Base-by-base conservation (phyloP, 306 rosid species). In the Trichosanthes truncata region DNA sequence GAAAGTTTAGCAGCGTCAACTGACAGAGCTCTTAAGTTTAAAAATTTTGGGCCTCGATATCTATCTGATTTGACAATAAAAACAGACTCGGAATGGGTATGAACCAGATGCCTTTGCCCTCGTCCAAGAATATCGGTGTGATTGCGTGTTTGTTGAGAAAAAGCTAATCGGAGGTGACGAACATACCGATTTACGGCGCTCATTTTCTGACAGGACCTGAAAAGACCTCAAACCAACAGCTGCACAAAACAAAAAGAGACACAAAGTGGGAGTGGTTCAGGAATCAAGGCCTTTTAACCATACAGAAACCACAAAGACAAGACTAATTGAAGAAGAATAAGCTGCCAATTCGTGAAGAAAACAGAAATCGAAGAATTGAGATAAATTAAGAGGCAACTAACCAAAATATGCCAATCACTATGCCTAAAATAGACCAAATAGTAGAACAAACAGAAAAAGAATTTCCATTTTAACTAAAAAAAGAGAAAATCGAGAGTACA, bases 21-120 rank as follows among this genome's bases (percentile, higher is more conserved):
- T 2, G 96, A 87, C 29, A 89, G 49, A 86, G 89, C 79, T 87
- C 94, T 90, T n/a, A 89, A 81, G 49, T 83, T 51, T 36, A 81
- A 21, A 87, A 69, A 69, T 0, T 65, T 5, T 45, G 84, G 86
- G 69, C 52, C 79, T 56, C 49, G 84, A 68, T 79, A 43, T 51
- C 80, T 73, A 45, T 81, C 75, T 31, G 81, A 26, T 52, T 87
- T 87, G 33, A 71, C 85, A 79, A 60, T 80, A 79, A 76, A 83
- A 81, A 83, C 81, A 78, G 87, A 82, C 76, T 69, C 83, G 63
- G 83, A 82, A 83, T 79, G 56, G 61, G 51, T 48, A 68, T 79
- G 80, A 74, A 62, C 80, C 80, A 88, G 76, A 59, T 56, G 75
- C 53, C 53, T 68, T 11, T 40, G 84, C 65, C 85, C 69, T 81